Evolutionary conservation across 2,329 filamentous ascomycete species (phyloP), one percentile per base, ranked within the genome.

Genomic region (Sporothrix variecibatus): DNA sequence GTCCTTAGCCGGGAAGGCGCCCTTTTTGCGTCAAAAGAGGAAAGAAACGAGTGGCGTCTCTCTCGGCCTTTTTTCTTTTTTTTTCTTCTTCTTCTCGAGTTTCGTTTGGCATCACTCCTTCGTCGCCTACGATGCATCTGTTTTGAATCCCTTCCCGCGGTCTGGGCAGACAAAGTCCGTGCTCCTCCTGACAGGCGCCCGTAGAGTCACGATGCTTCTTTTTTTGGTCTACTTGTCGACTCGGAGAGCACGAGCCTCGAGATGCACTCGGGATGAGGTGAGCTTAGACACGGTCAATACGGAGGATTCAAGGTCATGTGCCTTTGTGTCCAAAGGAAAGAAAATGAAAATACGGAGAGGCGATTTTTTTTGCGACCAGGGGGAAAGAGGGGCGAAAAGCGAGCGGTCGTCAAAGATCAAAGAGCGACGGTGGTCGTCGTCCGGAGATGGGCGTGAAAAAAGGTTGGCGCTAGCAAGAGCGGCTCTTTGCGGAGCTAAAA

Each of bases 401-500:
- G n/a, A n/a, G n/a, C n/a, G n/a, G n/a, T n/a, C n/a, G n/a, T n/a
- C n/a, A n/a, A 58, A 26, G 23, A 15, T 31, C 28, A 34, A 38
- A n/a, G 60, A 65, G 40, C n/a, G 12, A 43, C 34, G 60, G 60
- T 7, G 20, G 60, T 65, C 34, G 60, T 26, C 60, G 60, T 65
- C 60, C 34, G 60, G 60, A 23, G 60, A n/a, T 26, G 58, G 31
- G 58, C 31, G 58, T 31, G 43, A 46, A 51, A 51, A 51, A 51
- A 17, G 15, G 1, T 17, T 26, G 23, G 40, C 64, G 40, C 64
- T 49, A 67, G 40, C 26, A 15, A 1, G 40, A 49, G 64, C 64
- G 64, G 64, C 64, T 67, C 64, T 67, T 28, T 49, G 64, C 40
- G 64, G 64, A 28, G 62, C 62, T 65, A 65, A 43, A 38, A 38